Evolutionary conservation across 2,329 filamentous ascomycete species (phyloP), one percentile per base, ranked within the genome.

Genomic region (Neonectria sp.): DNA sequence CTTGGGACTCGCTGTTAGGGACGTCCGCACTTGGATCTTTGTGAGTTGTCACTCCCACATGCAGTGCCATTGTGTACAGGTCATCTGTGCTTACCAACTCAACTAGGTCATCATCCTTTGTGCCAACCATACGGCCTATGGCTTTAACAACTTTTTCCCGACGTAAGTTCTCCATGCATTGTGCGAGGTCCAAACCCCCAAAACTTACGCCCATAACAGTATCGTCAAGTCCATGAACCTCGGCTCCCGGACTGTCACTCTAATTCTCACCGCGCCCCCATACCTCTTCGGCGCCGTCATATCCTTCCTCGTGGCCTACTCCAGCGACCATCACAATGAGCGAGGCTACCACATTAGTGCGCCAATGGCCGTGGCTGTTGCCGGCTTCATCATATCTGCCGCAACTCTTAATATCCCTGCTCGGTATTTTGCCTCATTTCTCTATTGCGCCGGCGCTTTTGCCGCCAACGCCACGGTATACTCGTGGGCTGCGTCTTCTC

Each of bases 381-480:
- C 46, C 13, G 75, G 74, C 1, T 76, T 75, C 55, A 59, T 75
- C 29, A 69, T 77, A 8, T 75, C 72, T 13, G 58, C 70, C 1
- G 68, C 73, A 6, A 76, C 73, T 0, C 58, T 69, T 9, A 71
- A 76, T 6, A 65, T 62, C 12, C 40, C 68, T 2, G 71, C 72
- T 43, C 67, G 71, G 6, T 75, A 75, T 27, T 51, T 67, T 13
- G 58, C 70, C 1, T 59, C 73, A 0, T 75, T 74, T 43, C 64
- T 75, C 9, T 73, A 71, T 55, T 45, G 68, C 8, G 63, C 59
- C 6, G 73, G 73, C 9, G 67, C 65, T 37, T 73, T 72, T 48
- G 65, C 74, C 2, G 76, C 78, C 24, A 82, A 82, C 58, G 75
- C 78, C 0, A 64, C 81, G 25, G 77, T 81, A 4, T 79, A 77